Percentiles rank a stretch among this genome's conserved stretches.
Conservation (phyloP, 305 asterid species). For the Fraxinus floribunda region DNA sequence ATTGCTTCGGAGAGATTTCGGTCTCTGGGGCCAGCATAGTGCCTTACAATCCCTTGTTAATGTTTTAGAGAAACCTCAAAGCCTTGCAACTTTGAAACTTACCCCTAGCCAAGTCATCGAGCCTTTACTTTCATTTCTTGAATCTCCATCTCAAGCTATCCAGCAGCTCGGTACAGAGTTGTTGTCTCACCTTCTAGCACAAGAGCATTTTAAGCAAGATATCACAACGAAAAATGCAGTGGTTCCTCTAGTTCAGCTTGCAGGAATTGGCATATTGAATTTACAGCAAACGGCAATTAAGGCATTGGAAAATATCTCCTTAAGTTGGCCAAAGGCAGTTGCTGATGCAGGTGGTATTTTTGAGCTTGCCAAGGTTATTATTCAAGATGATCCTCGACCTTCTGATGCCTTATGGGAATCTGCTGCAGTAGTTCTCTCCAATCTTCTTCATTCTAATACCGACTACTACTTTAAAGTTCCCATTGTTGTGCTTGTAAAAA, state of each 20-base stretch:
- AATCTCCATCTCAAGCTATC: constrained; percentile 81
- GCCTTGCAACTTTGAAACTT: constrained; percentile 61
- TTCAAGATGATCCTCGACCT: constrained; percentile 78
- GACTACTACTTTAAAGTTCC: constrained; percentile 63
- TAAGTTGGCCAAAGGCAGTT: constrained; percentile 81
- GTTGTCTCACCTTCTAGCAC: constrained; percentile 75
- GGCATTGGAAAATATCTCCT: constrained; percentile 69
- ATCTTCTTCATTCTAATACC: constrained; percentile 54
- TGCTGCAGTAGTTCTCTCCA: constrained; percentile 72
- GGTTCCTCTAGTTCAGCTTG: constrained; percentile 81
- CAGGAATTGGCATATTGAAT: constrained; percentile 67
- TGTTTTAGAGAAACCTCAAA: constrained; percentile 82
- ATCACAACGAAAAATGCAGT: constrained; percentile 75
- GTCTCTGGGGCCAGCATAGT: constrained; percentile 87
- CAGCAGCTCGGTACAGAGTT: constrained; percentile 84
- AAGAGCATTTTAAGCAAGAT: constrained; percentile 82
- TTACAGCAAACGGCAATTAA: constrained; percentile 78
- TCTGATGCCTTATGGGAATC: constrained; percentile 67
- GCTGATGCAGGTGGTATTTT: constrained; percentile 83
- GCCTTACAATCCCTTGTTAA: constrained; percentile 88
- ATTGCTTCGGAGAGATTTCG: constrained; percentile 64
- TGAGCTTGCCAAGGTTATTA: constrained; percentile 76
- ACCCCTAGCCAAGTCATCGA: constrained; percentile 77
- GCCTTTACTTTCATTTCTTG: constrained; percentile 68
- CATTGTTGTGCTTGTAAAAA: constrained; percentile 66